Evolutionary conservation across 805 yeast genomes (phyloP).

Genomic region (Pichia gijzeniarum): DNA sequence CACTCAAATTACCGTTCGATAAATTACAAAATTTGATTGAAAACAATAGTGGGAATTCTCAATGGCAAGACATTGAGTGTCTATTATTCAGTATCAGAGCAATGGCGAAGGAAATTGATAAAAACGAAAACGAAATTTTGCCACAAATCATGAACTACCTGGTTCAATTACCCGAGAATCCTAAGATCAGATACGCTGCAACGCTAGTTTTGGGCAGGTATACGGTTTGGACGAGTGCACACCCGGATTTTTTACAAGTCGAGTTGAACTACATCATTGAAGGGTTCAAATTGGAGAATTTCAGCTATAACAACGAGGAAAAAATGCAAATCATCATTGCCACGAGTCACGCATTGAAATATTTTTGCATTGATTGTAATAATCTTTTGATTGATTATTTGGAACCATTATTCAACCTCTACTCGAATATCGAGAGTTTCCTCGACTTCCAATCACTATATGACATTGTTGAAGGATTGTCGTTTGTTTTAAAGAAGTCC

Average conservation of each 20-base stretch:
- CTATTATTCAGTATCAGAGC: slow-evolving; percentile 84
- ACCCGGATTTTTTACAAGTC: slow-evolving; percentile 73
- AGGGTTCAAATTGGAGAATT: slow-evolving; percentile 44
- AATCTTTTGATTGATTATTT: slow-evolving; percentile 54
- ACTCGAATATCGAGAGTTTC: slow-evolving; percentile 45
- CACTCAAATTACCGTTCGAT: slow-evolving; percentile 64
- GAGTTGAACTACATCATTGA: slow-evolving; percentile 78
- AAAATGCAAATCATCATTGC: slow-evolving; percentile 60
- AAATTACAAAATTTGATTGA: slow-evolving; percentile 41
- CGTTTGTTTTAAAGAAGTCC: slow-evolving; percentile 61
- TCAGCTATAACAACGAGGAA: slow-evolving; percentile 10
- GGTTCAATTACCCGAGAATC: slow-evolving; percentile 72
- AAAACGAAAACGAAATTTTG: slow-evolving; percentile 54
- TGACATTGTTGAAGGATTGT: slow-evolving; percentile 85
- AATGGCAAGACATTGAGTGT: slow-evolving; percentile 88
- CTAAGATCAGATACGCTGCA: slow-evolving; percentile 85
- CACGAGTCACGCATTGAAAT: slow-evolving; percentile 90
- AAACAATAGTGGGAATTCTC: slow-evolving; percentile 12
- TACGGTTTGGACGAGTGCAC: slow-evolving; percentile 88
- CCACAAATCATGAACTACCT: slow-evolving; percentile 71
- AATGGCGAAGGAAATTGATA: slow-evolving; percentile 86
- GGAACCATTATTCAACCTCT: slow-evolving; percentile 71
- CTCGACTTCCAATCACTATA: slow-evolving; percentile 64
- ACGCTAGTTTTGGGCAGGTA: slow-evolving; percentile 93
- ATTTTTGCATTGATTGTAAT: slow-evolving; percentile 89